phyloP scores from a whole-genome alignment of 306 rosid species.

The Biancaea sappan region DNA sequence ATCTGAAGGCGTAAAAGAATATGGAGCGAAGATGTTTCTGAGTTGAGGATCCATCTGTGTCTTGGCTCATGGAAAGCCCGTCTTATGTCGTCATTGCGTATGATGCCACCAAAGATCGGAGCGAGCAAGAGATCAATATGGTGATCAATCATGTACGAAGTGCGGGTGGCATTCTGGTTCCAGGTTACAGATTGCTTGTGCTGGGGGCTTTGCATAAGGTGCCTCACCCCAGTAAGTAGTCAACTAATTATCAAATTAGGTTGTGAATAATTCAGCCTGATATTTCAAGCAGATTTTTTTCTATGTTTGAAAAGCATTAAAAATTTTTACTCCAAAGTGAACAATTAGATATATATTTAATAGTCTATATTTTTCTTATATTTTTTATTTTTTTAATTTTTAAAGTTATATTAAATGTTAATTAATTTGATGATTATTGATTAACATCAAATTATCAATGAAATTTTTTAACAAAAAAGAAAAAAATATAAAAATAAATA shows the following conservation, averaged over 20 bases:
- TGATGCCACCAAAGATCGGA: constrained; percentile 56
- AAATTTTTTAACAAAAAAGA: too few relatives aligned
- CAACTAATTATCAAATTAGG: background rate
- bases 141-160: constrained; percentile 29
- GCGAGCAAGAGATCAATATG: constrained; percentile 39
- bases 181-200: constrained; percentile 46
- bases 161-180: constrained; percentile 42
- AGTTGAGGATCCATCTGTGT: constrained; percentile 11
- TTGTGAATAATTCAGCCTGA: too few relatives aligned
- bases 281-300: too few relatives aligned
- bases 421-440: too few relatives aligned
- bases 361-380: too few relatives aligned
- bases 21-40: constrained; percentile 17
- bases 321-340: too few relatives aligned
- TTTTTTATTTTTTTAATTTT: too few relatives aligned
- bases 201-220: constrained; percentile 62
- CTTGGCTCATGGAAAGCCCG: constrained; percentile 32
- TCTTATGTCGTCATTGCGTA: constrained; percentile 49
- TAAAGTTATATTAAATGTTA: too few relatives aligned
- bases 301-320: too few relatives aligned
- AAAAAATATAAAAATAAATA: too few relatives aligned
- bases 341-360: too few relatives aligned
- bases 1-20: background rate
- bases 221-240: constrained; percentile 53
- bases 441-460: too few relatives aligned